Evolutionary conservation across 805 yeast species (phyloP), one percentile per base, ranked within the genome.

Genomic region (Candida mattraensis): DNA sequence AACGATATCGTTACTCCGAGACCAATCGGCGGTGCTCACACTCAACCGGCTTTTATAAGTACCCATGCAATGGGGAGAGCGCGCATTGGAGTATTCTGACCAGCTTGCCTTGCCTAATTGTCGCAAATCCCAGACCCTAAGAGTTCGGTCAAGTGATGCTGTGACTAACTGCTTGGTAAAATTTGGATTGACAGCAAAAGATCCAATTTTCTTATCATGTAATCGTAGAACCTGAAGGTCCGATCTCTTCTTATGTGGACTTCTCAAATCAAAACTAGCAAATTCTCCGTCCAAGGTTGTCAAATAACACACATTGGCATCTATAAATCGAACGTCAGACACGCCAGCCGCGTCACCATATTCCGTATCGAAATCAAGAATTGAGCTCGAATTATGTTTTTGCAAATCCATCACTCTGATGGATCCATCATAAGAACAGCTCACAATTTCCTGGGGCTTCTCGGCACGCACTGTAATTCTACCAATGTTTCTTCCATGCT

Each of bases 141-240:
- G 55, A 0, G 93, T 76, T 49, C 98, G 66, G 58, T 91, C 99
- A 30, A 93, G 68, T 0, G 97, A 88, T 0, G 89, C 95, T 0
- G 97, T 83, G 0, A 91, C 94, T 1, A 88, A 69, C 44, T 84
- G 84, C 47, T 79, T 58, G 1, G 72, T 62, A 21, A 70, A 66
- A 12, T 64, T 58, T 1, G 98, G 98, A 50, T 87, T 87, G 12
- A 87, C 73, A 1, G 82, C 55, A 59, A 93, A 87, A 1, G 94
- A 87, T 0, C 98, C 98, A 37, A 93, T 89, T 56, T 93, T 93
- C 55, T 91, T 89, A 52, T 86, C 94, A 39, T 89, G 87, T 11
- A 89, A 58, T 45, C 94, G 68, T 28, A 71, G 64, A n/a, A 80
- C 61, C 12, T 32, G 39, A 22, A 53, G 37, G 12, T 67, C 60